Percentiles rank a stretch among this genome's conserved stretches.
These are phyloP conservation scores for Iris macrosiphon DNA, from an alignment of 106 monocot genomes.

Conservation along the genomic window DNA sequence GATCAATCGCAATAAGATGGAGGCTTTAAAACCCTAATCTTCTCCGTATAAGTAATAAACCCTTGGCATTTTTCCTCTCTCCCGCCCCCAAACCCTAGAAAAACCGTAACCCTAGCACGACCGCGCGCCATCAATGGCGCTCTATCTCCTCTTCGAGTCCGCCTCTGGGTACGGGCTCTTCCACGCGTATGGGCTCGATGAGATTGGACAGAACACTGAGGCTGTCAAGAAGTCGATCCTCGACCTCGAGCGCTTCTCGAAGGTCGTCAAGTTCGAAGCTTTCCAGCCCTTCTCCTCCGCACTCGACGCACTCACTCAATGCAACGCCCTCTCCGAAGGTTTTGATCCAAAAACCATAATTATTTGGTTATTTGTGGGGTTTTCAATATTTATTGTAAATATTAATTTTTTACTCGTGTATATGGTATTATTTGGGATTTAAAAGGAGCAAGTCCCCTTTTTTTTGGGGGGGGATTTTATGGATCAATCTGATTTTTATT, in stretches of 20 bases:
- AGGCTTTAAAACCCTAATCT: too few relatives aligned
- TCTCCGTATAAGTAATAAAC: too few relatives aligned
- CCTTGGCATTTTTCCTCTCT: neutral
- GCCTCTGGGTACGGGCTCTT: conserved; percentile 75
- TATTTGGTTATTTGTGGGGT: too few relatives aligned
- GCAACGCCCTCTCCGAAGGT: conserved; percentile 92
- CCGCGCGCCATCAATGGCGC: conserved; percentile 47
- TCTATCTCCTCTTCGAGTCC: conserved; percentile 69
- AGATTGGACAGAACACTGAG: conserved; percentile 78
- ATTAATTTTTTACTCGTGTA: too few relatives aligned
- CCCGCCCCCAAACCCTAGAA: neutral
- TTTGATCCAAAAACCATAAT: too few relatives aligned
- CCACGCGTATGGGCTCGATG: conserved; percentile 68
- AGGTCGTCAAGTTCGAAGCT: conserved; percentile 62
- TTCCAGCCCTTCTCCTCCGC: conserved; percentile 83
- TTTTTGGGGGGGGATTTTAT: too few relatives aligned
- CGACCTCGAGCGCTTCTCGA: conserved; percentile 75
- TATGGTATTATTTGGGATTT: too few relatives aligned
- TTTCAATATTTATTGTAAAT: neutral
- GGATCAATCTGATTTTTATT: too few relatives aligned
- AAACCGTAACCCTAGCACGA: too few relatives aligned
- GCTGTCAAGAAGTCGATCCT: conserved; percentile 54
- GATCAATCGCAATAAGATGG: too few relatives aligned
- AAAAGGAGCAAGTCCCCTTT: too few relatives aligned
- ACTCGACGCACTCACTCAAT: conserved; percentile 79